Percentiles rank a stretch among this genome's conserved stretches.
Evolutionary conservation across 495 filamentous ascomycete genomes (phyloP).

Genomic region (Penicillium bovifimosum): DNA sequence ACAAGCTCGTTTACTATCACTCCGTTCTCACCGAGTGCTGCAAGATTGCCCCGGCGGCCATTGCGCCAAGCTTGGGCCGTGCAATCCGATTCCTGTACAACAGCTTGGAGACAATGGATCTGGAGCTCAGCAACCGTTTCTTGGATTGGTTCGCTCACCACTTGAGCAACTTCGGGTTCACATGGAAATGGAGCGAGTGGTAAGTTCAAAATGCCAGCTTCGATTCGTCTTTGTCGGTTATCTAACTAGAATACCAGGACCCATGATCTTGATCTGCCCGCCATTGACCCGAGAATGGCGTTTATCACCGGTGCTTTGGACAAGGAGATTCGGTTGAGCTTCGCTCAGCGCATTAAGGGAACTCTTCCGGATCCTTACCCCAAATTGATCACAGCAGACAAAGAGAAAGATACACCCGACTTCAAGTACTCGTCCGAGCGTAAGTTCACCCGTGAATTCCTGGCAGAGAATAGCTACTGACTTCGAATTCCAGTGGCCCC

Average conservation of each 20-base stretch:
- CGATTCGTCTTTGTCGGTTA: not conserved
- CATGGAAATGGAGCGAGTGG: constrained; percentile 99
- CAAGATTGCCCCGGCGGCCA: constrained; percentile 89
- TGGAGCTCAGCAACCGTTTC: constrained; percentile 83
- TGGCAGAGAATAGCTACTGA: not conserved
- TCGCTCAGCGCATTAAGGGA: constrained; percentile 91
- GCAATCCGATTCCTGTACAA: constrained; percentile 90
- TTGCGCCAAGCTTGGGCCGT: constrained; percentile 89
- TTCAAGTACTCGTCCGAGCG: constrained; percentile 84
- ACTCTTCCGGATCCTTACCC: constrained; percentile 86
- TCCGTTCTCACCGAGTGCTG: constrained; percentile 89
- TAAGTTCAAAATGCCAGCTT: constrained; percentile 25
- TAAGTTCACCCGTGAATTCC: constrained; percentile 36
- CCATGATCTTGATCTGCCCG: constrained; percentile 72
- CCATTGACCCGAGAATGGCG: constrained; percentile 80
- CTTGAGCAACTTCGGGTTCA: constrained; percentile 97
- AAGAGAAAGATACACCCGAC: constrained; percentile 88
- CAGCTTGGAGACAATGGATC: constrained; percentile 71
- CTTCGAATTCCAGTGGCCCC: constrained; percentile 55
- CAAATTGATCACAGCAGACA: constrained; percentile 71
- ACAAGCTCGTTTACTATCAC: constrained; percentile 96
- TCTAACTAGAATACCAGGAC: constrained; percentile 42
- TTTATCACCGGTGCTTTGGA: constrained; percentile 88
- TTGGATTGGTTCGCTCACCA: constrained; percentile 98
- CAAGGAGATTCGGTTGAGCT: constrained; percentile 95